These are phyloP conservation scores for Candida xiaguanensis DNA, from an alignment of 805 yeast genomes.

Conservation along the genomic window DNA sequence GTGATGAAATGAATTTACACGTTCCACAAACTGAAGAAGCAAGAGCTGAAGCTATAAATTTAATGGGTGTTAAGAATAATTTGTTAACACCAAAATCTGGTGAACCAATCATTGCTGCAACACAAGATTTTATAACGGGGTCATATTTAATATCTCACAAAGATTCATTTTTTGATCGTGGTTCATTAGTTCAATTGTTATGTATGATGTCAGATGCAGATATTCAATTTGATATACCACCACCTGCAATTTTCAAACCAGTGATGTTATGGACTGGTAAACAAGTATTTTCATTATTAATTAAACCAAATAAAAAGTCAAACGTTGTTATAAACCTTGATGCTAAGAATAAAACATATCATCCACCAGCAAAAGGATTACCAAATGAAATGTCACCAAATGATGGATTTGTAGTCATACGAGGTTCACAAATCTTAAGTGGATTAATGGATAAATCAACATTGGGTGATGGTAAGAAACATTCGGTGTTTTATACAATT, in stretches of 20 bases:
- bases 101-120: conserved; percentile 98
- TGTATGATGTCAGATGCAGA: conserved; percentile 96
- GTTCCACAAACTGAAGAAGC: conserved; percentile 99
- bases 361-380: conserved; percentile 65
- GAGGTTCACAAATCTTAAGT: conserved; percentile 83
- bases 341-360: conserved; percentile 88
- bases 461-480: conserved; percentile 97
- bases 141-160: conserved; percentile 89
- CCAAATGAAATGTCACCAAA: conserved; percentile 97
- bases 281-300: conserved; percentile 85
- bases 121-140: conserved; percentile 98
- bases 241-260: conserved; percentile 92
- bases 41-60: conserved; percentile 94
- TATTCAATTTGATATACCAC: conserved; percentile 86
- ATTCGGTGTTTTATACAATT: conserved; percentile 92
- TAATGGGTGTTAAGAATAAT: conserved; percentile 97
- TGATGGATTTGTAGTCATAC: conserved; percentile 87
- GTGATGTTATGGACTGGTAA: conserved; percentile 94
- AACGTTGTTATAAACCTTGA: conserved; percentile 87
- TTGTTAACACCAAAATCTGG: conserved; percentile 95
- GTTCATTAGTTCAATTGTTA: conserved; percentile 73
- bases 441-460: conserved; percentile 98
- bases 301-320: conserved; percentile 72
- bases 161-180: conserved; percentile 89
- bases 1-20: conserved; percentile 98